Conservation (phyloP, 805 yeast genomes). For the Cyberlindnera amylophila region DNA sequence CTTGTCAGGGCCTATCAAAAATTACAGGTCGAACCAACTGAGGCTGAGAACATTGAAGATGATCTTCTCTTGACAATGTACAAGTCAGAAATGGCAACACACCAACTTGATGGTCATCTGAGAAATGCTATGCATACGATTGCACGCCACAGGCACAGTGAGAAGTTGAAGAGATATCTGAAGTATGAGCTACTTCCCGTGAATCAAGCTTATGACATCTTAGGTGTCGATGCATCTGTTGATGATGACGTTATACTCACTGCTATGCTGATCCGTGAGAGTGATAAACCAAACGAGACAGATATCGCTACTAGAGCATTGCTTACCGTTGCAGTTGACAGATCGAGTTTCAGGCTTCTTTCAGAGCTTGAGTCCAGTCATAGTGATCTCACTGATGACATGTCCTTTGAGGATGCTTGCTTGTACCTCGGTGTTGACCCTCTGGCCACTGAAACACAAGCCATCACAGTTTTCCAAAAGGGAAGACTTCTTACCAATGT, state of each 20-base stretch:
- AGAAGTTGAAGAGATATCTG: constrained; percentile 32
- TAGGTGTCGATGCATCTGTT: constrained; percentile 49
- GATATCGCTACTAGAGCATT: constrained; percentile 50
- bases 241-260: constrained; percentile 73
- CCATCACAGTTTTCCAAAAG: constrained; percentile 48
- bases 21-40: constrained; percentile 33
- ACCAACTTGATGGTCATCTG: constrained; percentile 24
- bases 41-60: constrained; percentile 25
- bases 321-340: constrained; percentile 53
- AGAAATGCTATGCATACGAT: constrained; percentile 39
- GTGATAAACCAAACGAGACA: constrained; percentile 46
- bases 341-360: constrained; percentile 56
- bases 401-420: constrained; percentile 41
- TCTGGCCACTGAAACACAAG: constrained; percentile 53
- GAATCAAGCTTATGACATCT: constrained; percentile 45
- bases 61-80: constrained; percentile 32
- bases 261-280: constrained; percentile 62
- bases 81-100: constrained; percentile 25
- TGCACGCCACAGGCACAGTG: constrained; percentile 37
- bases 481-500: constrained; percentile 40
- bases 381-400: constrained; percentile 27
- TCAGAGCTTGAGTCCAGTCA: constrained; percentile 43
- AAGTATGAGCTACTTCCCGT: constrained; percentile 46
- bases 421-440: constrained; percentile 44
- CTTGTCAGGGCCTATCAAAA: constrained; percentile 35